Evolutionary conservation across 116 monocot genomes (phyloP).

Genomic region (Iris pallida): DNA sequence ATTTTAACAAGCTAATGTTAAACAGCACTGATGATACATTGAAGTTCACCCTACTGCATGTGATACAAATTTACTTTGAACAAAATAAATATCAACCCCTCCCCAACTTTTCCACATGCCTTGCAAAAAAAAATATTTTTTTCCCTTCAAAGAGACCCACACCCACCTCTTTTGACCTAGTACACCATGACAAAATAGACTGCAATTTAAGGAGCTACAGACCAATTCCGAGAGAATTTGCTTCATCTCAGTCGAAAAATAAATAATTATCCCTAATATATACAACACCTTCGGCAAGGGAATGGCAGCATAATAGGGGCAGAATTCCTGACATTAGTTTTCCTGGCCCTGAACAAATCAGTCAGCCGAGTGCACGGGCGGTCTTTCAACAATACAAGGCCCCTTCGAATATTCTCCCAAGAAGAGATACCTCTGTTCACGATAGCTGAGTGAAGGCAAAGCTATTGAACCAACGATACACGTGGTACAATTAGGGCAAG

Average conservation of each 20-base stretch:
- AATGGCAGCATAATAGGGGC: slow-evolving; percentile 18
- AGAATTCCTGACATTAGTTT: not conserved
- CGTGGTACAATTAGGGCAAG: not conserved
- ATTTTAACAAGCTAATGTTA: too few species aligned
- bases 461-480: not conserved
- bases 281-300: slow-evolving; percentile 27
- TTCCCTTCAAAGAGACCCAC: too few species aligned
- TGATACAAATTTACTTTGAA: too few species aligned
- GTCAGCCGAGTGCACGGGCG: not conserved
- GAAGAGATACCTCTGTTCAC: not conserved
- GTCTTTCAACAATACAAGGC: too few species aligned
- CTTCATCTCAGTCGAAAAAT: slow-evolving; percentile 13
- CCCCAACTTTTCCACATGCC: too few species aligned
- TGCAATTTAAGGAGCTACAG: slow-evolving; percentile 13
- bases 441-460: not conserved
- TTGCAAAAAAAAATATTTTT: too few species aligned
- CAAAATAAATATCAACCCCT: too few species aligned
- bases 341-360: not conserved
- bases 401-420: not conserved
- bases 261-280: slow-evolving; percentile 29
- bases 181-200: not conserved
- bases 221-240: slow-evolving; percentile 12
- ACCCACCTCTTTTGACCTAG: too few species aligned
- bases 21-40: too few species aligned
- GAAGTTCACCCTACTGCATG: too few species aligned